A percentile compares a stretch with the other conserved stretches of the same genome.
Evolutionary conservation across 805 yeast species (phyloP).

Genomic region (Zygosaccharomyces siamensis): DNA sequence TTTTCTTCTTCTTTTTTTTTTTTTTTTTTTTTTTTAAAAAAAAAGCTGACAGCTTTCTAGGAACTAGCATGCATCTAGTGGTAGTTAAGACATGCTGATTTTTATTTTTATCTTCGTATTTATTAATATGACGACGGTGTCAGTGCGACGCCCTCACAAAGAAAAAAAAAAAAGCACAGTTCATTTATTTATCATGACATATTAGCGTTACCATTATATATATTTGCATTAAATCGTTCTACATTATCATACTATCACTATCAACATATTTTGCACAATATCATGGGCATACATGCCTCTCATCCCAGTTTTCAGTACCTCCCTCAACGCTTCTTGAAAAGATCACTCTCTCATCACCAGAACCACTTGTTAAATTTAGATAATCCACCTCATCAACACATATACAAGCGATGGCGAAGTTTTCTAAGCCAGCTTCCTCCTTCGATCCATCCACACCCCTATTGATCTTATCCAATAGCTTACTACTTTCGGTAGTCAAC

Average conservation of each 20-base stretch:
- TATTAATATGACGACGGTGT: neutral
- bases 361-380: conserved; percentile 51
- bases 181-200: neutral
- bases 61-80: no score
- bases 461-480: conserved; percentile 60
- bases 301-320: conserved; percentile 63
- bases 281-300: conserved; percentile 73
- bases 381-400: conserved; percentile 68
- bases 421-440: conserved; percentile 56
- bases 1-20: no score
- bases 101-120: no score
- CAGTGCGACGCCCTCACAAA: neutral
- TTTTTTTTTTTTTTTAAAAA: no score
- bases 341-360: conserved; percentile 30
- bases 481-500: conserved; percentile 50
- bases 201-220: conserved; percentile 1
- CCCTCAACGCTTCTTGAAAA: conserved; percentile 33
- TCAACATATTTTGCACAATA: neutral
- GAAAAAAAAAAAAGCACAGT: neutral
- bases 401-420: conserved; percentile 65
- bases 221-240: conserved; percentile 4
- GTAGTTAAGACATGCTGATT: no score
- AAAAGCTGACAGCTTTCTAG: no score
- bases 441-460: conserved; percentile 81
- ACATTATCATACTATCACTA: conserved; percentile 1